Base-by-base conservation (phyloP, 306 rosid species). In the Fragaria ananassa region DNA sequence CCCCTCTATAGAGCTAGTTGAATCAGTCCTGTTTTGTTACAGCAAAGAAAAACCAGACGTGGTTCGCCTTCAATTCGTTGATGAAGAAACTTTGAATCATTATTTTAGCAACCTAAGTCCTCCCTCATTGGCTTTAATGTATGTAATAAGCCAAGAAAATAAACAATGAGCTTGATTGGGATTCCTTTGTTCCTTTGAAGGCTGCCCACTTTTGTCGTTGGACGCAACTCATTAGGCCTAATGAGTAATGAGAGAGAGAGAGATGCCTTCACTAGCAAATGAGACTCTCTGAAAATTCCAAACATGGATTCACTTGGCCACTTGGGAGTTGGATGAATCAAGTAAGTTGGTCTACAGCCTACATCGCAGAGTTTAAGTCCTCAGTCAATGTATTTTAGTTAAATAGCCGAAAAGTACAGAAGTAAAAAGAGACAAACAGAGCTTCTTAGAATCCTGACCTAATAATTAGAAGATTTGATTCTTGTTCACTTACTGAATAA, bases 191-290 rank as follows among this genome's bases (percentile, higher is more conserved):
- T 82, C 78, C 84, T 19, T 17, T 79, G 83, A 81, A 76, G 85
- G 93, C 97, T 87, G 91, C 92, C 97, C 86, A 81, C 78, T 74
- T 91, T 88, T 88, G 98, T 91, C 90, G 83, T 86, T 81, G 84
- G 77, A 79, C 75, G 73, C 89, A 82, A 88, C 87, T 81, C 86
- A 76, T 76, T 79, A 4, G 5, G 27, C 51, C 37, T 18, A 31
- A 31, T 31, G 35, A 31, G 35, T 31, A 31, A 31, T 31, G 35
- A 31, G 34, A 31, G 34, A 31, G 31, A 29, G 6, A 27, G 37
- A 81, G 87, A 91, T 86, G 83, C 89, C 82, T 83, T n/a, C 49
- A 66, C 54, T 61, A 53, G 76, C 67, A 50, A 44, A 70, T 74
- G 60, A 27, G 72, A 58, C 29, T 46, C 39, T 5, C 49, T 13